These are phyloP conservation scores for Narthecium ossifragum DNA, from an alignment of 106 monocot species.

Conservation along the genomic window DNA sequence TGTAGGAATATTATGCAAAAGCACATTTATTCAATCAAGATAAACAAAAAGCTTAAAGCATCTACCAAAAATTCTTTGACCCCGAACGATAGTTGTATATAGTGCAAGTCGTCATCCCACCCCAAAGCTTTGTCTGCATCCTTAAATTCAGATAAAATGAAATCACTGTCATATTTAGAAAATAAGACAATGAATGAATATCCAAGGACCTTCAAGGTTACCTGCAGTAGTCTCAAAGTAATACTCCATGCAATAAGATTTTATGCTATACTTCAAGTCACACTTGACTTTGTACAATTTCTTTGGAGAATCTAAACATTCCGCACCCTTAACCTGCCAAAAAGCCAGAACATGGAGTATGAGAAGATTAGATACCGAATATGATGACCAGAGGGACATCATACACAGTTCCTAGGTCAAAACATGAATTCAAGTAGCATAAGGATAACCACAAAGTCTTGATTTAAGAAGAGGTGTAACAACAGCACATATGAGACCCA, in stretches of 20 bases:
- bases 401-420: too few species aligned
- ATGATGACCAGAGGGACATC: too few species aligned
- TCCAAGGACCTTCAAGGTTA: constrained; percentile 10
- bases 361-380: too few species aligned
- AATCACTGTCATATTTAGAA: background rate
- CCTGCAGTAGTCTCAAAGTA: constrained; percentile 58
- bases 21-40: too few species aligned
- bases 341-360: too few species aligned
- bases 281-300: constrained; percentile 65
- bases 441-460: too few species aligned
- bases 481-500: too few species aligned
- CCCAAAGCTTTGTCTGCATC: constrained; percentile 38
- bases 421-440: too few species aligned
- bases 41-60: background rate
- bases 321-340: constrained; percentile 86
- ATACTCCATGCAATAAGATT: constrained; percentile 78
- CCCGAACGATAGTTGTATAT: constrained; percentile 81
- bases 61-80: constrained; percentile 87
- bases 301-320: constrained; percentile 34
- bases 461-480: too few species aligned
- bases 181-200: constrained; percentile 5
- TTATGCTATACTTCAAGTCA: constrained; percentile 69
- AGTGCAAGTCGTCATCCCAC: constrained; percentile 70
- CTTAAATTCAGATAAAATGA: background rate
- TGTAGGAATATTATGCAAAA: too few species aligned